Base-by-base conservation (phyloP, 2,329 filamentous ascomycete species). In the Magnaporthiopsis poae region DNA sequence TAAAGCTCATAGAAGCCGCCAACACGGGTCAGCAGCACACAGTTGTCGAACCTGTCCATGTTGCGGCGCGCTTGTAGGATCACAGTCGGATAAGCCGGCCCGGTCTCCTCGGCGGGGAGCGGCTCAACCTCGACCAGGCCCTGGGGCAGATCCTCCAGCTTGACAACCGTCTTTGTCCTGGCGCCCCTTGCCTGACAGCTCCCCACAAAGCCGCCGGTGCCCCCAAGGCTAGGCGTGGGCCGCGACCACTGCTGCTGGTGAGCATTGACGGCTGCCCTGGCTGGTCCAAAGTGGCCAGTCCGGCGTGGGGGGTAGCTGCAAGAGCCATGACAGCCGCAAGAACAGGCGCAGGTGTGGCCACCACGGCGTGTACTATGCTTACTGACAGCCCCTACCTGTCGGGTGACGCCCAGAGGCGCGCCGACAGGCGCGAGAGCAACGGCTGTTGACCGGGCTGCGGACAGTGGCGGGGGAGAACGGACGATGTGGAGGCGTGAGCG, bases 1-100 rank as follows among this genome's bases (percentile, higher is more conserved):
- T 99, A 99, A 67, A 99, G 81, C 84, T 99, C 95, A 77, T 98
- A 99, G 78, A 99, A 99, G 68, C 93, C 89, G 66, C 95, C 95
- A 35, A 99, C 92, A 67, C 94, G 87, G 4, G 95, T 99, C 68
- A 99, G 80, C 9, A 99, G 77, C 59, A 99, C 90, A 77, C 94
- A 98, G 72, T 96, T 92, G 72, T 88, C 86, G 78, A 96, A 97
- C 73, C 90, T 92, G 71, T 87, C 84, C 89, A 98, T 96, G 78
- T 96, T 96, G 71, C 88, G 91, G 67, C 87, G 86, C 35, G 91
- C 94, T 75, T 96, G 92, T 73, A 92, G 86, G 67, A 98, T 81
- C 63, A 98, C 90, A n/a, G 91, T 90, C 21, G 95, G 93, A 76
- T 97, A 97, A 5, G 79, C 74, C 21, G 85, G 83, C 21, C 71